A percentile compares a stretch with the other conserved stretches of the same genome.
Conservation (phyloP, 345 rosid species). For the Crucihimalaya himalaica region DNA sequence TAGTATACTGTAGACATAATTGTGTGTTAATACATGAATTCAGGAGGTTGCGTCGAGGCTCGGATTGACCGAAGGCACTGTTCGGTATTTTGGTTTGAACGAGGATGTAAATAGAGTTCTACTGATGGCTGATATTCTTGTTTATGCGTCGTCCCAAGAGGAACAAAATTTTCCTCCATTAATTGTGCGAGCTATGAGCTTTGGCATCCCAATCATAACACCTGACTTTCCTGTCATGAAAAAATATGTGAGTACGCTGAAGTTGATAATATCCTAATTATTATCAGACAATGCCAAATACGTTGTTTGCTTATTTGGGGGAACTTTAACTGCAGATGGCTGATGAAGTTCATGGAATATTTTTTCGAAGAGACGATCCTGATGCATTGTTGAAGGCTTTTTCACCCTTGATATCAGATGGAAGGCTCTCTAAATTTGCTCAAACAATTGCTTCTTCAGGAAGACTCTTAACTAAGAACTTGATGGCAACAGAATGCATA, state of each 20-base stretch:
- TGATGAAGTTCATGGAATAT: conserved; percentile 70
- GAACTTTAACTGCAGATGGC: conserved; percentile 54
- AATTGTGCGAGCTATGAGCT: conserved; percentile 86
- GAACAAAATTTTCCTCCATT: conserved; percentile 89
- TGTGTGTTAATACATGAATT: conserved; percentile 25
- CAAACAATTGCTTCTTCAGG: conserved; percentile 75
- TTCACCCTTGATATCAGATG: conserved; percentile 73
- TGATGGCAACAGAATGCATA: conserved; percentile 80
- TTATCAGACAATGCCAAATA: background rate
- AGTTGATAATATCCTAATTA: conserved; percentile 29
- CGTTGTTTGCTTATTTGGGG: conserved; percentile 20
- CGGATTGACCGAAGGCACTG: conserved; percentile 68
- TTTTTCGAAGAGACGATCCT: conserved; percentile 63
- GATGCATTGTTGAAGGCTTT: conserved; percentile 71
- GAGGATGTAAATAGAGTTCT: conserved; percentile 70
- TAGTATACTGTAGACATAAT: conserved; percentile 5
- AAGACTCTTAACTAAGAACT: conserved; percentile 70
- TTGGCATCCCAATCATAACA: conserved; percentile 67
- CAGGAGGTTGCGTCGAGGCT: conserved; percentile 82
- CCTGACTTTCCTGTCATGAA: conserved; percentile 79
- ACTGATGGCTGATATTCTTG: conserved; percentile 81
- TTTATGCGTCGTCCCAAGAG: conserved; percentile 92
- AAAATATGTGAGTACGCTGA: conserved; percentile 64
- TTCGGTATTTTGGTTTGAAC: conserved; percentile 73
- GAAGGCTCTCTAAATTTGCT: conserved; percentile 73